Evolutionary conservation across 1,284 basidiomycete genomes (phyloP), one percentile per base, ranked within the genome.

Genomic region (Butyriboletus regius): DNA sequence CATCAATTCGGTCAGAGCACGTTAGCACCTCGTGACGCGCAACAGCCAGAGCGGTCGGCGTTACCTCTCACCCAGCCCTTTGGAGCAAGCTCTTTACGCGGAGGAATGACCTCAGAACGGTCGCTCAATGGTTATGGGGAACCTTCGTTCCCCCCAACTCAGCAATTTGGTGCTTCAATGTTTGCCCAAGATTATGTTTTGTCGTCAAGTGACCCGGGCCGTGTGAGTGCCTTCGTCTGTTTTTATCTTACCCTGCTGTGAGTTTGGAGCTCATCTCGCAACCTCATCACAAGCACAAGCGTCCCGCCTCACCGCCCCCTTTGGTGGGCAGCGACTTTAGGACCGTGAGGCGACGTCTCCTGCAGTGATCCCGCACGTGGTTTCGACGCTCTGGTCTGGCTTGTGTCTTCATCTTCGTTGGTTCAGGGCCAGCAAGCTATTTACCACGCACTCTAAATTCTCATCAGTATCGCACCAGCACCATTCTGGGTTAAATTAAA

Each of bases 21-120:
- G 28, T 48, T 64, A n/a, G 59, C 57, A 20, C 24, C 38, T 43
- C 52, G 47, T 36, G 47, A 53, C 31, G 18, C 35, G 10, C 34
- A 41, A 22, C 40, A 48, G 34, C 17, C 48, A 35, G 39, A 18
- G 46, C 48, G 31, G 39, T 29, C 48, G 0, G 39, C 48, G 18
- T 34, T 39, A 37, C 38, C 48, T 24, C 42, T 33, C 22, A 78
- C 75, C 2, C 78, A 79, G 54, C 56, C 62, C 13, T 76, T 80
- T 54, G 65, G 68, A 44, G 57, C 54, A 36, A 78, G 75, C 55
- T 53, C 57, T 24, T 55, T 75, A 4, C 36, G 44, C n/a, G 31
- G 28, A n/a, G 32, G 24, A 41, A 24, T 24, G n/a, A 8, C 18
- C 7, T 7, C 35, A 18, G 35, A 33, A 41, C 39, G n/a, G 20